A percentile compares a stretch with the other conserved stretches of the same genome.
Evolutionary conservation across 2,329 filamentous ascomycete species (phyloP).

Genomic region (Trichoderma harzianum): DNA sequence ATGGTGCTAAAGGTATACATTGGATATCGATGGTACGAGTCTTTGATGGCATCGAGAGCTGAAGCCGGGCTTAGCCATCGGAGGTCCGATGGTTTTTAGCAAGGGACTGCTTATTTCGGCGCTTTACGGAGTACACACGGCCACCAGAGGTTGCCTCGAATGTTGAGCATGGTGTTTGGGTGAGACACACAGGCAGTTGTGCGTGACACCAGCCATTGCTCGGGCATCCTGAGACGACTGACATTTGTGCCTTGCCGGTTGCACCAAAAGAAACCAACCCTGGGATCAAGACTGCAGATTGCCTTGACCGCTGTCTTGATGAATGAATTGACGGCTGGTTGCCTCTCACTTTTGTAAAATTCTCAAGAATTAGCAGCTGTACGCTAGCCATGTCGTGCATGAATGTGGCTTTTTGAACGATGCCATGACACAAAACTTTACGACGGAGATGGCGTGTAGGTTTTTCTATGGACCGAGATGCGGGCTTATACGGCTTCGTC

Average conservation of each 20-base stretch:
- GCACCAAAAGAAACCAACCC: neutral
- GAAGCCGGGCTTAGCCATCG: neutral
- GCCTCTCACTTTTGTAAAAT: neutral
- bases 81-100: neutral
- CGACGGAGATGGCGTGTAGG: neutral
- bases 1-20: neutral
- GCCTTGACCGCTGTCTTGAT: neutral
- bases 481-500: neutral
- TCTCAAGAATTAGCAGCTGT: neutral
- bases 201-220: neutral
- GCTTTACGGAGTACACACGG: neutral
- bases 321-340: neutral
- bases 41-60: neutral
- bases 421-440: neutral
- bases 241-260: neutral
- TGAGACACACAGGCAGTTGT: neutral
- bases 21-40: neutral
- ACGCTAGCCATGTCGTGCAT: neutral
- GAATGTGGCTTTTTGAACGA: neutral
- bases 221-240: neutral
- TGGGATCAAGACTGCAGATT: neutral
- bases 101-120: neutral
- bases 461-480: neutral
- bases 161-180: neutral
- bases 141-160: neutral